Evolutionary conservation across 2,329 filamentous ascomycete genomes (phyloP), one percentile per base, ranked within the genome.

Genomic region (Botrytis porri): DNA sequence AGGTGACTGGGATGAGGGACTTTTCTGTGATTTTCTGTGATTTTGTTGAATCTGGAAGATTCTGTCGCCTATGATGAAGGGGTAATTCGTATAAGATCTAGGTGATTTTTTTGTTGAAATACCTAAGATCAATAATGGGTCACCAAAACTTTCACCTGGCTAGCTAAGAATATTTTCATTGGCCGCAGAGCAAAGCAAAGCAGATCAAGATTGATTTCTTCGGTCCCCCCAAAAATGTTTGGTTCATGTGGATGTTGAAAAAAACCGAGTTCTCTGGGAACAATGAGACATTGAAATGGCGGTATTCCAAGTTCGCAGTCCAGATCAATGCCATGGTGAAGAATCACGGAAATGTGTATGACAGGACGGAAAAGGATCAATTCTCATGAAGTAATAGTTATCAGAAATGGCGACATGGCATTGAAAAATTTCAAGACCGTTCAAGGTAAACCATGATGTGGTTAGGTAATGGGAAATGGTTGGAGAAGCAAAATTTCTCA

Each of bases 301-400:
- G 64, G 64, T 67, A 54, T 67, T 51, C 22, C 45, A 25, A 10
- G 39, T n/a, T 57, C 32, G 32, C 45, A 67, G 64, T 54, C 64
- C 64, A 67, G 64, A 54, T 54, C 25, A 37, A 39, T 22, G 29
- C 45, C 25, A 65, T 35, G 6, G 32, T 37, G 9, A 29, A 54
- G 51, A 29, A 18, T 9, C 9, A 29, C 39, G n/a, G 37, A 43
- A 64, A 64, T 45, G 1, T 43, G 39, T 43, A 43, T 64, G 61
- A 32, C 16, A 32, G 41, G 25, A 32, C 61, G 61, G 61, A 43
- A 62, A 63, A 43, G 61, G n/a, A 39, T 67, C 32, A 67, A 67
- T 67, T 67, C 22, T 51, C 64, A 67, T 67, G 64, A 67, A 67
- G 64, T 67, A 67, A 67, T 67, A 67, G 39, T 54, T 67, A 67